These are phyloP conservation scores for Stygiomarasmius scandens DNA, from an alignment of 1,284 basidiomycete species.

Conservation along the genomic window DNA sequence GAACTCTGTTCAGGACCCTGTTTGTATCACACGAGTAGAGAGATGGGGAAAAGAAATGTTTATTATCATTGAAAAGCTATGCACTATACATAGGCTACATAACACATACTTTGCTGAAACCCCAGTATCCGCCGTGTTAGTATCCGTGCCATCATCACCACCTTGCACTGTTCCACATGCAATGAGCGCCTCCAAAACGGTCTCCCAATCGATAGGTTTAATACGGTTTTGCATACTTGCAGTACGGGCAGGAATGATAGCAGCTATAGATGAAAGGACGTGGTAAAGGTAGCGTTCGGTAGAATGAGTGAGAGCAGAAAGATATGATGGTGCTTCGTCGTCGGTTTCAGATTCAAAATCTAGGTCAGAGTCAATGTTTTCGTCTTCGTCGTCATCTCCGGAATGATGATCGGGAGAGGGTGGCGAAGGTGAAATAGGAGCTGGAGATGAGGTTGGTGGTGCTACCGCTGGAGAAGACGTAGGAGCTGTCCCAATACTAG, in stretches of 20 bases:
- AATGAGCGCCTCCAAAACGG: constrained; percentile 12
- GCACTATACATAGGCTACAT: background rate
- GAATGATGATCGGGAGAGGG: background rate
- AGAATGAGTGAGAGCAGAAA: constrained; percentile 9
- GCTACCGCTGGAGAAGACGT: background rate
- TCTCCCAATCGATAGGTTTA: constrained; percentile 16
- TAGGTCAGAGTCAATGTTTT: constrained; percentile 2
- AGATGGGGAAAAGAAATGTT: background rate
- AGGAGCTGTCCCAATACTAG: background rate
- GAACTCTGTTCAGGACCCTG: constrained; percentile 10
- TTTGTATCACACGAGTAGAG: background rate
- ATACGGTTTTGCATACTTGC: constrained; percentile 19
- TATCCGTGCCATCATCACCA: constrained; percentile 1
- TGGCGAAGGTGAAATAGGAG: background rate
- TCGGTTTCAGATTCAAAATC: background rate
- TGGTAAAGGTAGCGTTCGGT: constrained; percentile 12
- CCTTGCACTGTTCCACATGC: background rate
- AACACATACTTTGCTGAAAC: constrained; percentile 11
- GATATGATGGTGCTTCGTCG: background rate
- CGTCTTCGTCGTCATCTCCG: background rate
- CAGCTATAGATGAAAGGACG: constrained; percentile 14
- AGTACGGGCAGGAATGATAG: constrained; percentile 10
- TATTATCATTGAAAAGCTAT: background rate
- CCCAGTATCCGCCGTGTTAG: background rate
- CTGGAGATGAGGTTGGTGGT: background rate